These are phyloP conservation scores for Aureobasidium sp. DNA, from an alignment of 2,329 filamentous ascomycete genomes.

Conservation along the genomic window DNA sequence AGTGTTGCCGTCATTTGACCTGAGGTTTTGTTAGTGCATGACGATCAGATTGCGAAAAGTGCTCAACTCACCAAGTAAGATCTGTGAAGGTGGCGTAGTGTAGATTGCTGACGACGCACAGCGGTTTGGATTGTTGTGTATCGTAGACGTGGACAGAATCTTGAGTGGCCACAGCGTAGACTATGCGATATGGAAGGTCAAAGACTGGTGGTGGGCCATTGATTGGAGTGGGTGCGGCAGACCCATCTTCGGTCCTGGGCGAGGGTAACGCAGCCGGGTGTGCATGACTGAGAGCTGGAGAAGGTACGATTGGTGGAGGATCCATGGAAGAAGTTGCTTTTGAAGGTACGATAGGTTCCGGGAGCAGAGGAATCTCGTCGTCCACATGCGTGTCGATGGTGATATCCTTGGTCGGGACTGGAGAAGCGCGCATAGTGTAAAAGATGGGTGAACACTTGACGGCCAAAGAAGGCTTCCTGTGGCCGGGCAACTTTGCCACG, in stretches of 20 bases:
- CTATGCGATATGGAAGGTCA: conserved; percentile 88
- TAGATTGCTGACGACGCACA: conserved; percentile 96
- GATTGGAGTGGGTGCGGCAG: conserved; percentile 57
- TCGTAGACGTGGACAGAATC: conserved; percentile 97
- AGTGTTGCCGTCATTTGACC: conserved; percentile 80
- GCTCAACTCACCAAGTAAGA: conserved; percentile 80
- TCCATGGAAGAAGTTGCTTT: conserved; percentile 78
- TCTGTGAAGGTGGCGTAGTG: conserved; percentile 99
- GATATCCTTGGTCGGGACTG: conserved; percentile 82
- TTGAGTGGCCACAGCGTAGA: conserved; percentile 97
- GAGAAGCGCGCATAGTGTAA: conserved; percentile 79
- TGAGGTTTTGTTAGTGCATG: conserved; percentile 39
- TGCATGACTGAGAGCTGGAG: conserved; percentile 50
- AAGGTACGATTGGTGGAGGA: conserved; percentile 72
- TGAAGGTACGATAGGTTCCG: conserved; percentile 75
- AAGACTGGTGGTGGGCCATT: conserved; percentile 70
- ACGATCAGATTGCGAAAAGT: not conserved
- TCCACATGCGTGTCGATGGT: conserved; percentile 94
- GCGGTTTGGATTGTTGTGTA: conserved; percentile 93
- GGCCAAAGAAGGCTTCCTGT: conserved; percentile 98
- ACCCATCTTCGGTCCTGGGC: conserved; percentile 59
- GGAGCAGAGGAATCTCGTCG: conserved; percentile 83
- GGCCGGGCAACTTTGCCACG: conserved; percentile 92
- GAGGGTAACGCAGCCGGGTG: conserved; percentile 56
- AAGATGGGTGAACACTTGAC: conserved; percentile 94